A percentile compares a stretch with the other conserved stretches of the same genome.
Evolutionary conservation across 116 monocot genomes (phyloP).

Genomic region (Papilionanthe hybrid): DNA sequence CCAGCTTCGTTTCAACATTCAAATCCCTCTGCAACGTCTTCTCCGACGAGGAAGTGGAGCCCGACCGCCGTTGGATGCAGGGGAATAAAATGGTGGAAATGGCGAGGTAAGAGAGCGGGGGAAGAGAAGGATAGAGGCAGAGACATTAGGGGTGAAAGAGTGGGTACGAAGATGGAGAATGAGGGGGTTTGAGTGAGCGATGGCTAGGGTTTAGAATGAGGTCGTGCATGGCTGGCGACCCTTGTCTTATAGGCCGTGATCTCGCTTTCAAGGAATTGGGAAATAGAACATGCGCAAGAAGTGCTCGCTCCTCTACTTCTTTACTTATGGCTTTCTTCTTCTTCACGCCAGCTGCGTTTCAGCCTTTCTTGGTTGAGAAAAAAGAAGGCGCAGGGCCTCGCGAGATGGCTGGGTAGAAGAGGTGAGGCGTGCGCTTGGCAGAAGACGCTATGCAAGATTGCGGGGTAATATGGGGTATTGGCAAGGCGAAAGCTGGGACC

Average conservation of each 20-base stretch:
- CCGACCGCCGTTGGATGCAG: neutral
- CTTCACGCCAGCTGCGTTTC: neutral
- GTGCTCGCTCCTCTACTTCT: neutral
- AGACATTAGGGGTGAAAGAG: neutral
- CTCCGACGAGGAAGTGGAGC: neutral
- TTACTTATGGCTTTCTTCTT: neutral
- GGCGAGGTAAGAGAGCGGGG: neutral
- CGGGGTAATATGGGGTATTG: no score
- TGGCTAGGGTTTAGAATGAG: neutral
- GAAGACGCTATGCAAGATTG: no score
- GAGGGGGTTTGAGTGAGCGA: neutral
- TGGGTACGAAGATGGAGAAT: neutral
- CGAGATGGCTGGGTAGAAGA: no score
- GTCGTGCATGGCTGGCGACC: neutral
- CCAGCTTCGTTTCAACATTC: slow-evolving; percentile 11
- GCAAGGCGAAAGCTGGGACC: no score
- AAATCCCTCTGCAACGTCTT: neutral
- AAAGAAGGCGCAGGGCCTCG: no score
- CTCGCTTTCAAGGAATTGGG: neutral
- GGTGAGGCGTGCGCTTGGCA: no score
- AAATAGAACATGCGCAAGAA: neutral
- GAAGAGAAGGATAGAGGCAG: neutral
- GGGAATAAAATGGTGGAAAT: no score
- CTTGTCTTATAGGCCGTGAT: neutral
- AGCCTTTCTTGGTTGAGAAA: neutral